These are phyloP conservation scores for Desmodesmus armatus DNA, from an alignment of 139 green algal genomes.

Conservation along the genomic window DNA sequence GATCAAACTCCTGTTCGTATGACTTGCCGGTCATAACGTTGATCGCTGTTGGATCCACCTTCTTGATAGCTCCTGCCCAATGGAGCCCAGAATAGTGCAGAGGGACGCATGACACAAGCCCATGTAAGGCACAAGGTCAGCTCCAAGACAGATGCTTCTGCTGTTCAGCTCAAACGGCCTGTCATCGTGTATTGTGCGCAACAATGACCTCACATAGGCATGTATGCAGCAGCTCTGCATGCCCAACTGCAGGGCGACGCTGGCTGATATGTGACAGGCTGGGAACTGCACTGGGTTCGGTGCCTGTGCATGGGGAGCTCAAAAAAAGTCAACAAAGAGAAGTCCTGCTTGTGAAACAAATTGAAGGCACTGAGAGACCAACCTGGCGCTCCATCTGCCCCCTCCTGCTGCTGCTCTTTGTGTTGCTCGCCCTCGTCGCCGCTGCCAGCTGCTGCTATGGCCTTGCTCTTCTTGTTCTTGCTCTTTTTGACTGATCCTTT, in stretches of 20 bases:
- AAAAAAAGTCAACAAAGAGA: no score
- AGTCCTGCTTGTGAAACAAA: no score
- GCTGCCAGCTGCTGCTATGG: neutral
- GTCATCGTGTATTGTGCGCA: neutral
- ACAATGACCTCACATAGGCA: neutral
- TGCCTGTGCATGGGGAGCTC: neutral
- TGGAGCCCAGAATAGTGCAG: neutral
- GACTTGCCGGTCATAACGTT: conserved; percentile 47
- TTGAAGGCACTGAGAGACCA: neutral
- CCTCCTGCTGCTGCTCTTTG: neutral
- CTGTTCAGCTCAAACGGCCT: no score
- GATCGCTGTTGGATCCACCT: conserved; percentile 32
- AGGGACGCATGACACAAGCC: neutral
- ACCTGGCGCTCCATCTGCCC: neutral
- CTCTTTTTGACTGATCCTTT: conserved; percentile 50
- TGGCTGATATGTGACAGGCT: neutral
- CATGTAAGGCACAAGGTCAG: neutral
- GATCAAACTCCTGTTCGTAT: conserved; percentile 57
- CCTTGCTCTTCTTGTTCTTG: conserved; percentile 49
- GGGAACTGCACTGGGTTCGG: neutral
- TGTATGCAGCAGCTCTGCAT: neutral
- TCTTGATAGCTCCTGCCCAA: neutral
- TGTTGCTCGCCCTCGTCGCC: no score
- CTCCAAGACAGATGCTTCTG: neutral
- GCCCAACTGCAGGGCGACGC: neutral